Base-by-base conservation (phyloP, 768 basidiomycete genomes). In the Ephemerocybe angulata region DNA sequence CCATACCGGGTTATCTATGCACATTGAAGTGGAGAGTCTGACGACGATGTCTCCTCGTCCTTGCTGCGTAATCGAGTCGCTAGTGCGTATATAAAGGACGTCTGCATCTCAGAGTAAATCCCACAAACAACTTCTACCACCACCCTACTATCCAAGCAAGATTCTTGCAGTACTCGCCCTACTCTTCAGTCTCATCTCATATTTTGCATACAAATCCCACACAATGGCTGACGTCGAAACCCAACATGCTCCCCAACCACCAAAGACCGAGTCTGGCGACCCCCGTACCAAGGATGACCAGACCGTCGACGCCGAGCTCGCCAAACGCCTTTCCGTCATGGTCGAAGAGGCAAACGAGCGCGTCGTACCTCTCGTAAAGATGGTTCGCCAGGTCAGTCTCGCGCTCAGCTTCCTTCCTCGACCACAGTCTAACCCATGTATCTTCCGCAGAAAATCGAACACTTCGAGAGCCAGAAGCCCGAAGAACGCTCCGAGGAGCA, bases 401-500 rank as follows among this genome's bases (percentile, higher is more conserved):
- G 15, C 30, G 17, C 4, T 11, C 17, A 42, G 15, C 28, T 50
- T 12, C 1, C n/a, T n/a, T n/a, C n/a, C n/a, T n/a, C n/a, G n/a
- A n/a, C n/a, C n/a, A n/a, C n/a, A n/a, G n/a, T 28, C 12, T 5
- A 24, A 17, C 17, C 51, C 49, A 25, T 48, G 29, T 27, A 12
- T 38, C 17, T 8, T 37, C 7, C 0, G 8, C 8, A 74, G 72
- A 64, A 70, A 52, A 73, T 74, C 50, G 72, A 74, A 30, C 58
- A 59, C n/a, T 68, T 70, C 60, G 66, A 70, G 27, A 61, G 60
- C 2, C 58, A 65, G 44, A 70, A 70, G 28, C 66, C 70, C 40
- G 73, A 75, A 21, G 72, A 73, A 41, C 65, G 70, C 11, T 64
- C 71, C 54, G 70, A 73, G 46, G 61, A 35, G 13, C 68, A 68